Evolutionary conservation across 2,329 filamentous ascomycete species (phyloP), one percentile per base, ranked within the genome.

Genomic region (Calonectria henricotiae): DNA sequence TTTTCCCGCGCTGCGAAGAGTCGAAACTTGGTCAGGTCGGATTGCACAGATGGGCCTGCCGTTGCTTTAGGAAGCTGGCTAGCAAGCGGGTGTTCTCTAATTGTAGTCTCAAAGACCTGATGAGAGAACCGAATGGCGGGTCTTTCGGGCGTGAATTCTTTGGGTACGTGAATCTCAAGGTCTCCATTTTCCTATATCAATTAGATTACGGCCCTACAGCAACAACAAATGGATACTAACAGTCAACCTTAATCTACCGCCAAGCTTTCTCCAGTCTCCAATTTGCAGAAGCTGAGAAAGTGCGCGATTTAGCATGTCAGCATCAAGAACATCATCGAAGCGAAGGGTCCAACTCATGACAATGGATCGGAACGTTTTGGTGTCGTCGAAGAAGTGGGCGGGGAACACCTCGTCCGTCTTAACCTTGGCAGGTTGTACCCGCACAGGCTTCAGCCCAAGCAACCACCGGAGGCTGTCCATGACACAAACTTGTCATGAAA

Each of bases 201-300:
- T 17, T 35, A 70, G 35, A 39, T 35, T 2, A 13, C 1, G 2
- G 3, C 11, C 35, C 17, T 37, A 5, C 13, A 3, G 2, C 1
- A 1, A 47, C 15, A 20, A 20, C 17, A 11, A 46, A 5, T 7
- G 4, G 1, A 9, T 0, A 23, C 68, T 41, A 3, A 74, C 67
- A 12, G 44, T 70, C 3, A 65, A 23, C 5, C 73, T 43, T 7
- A 71, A 46, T 25, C 72, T 80, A 15, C 84, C 85, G 0, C 84
- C 84, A 0, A 87, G 70, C 67, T 84, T 85, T 20, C 79, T 79
- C 85, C 85, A 87, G 25, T 82, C 82, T 0, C 81, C 82, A 13
- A 78, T 81, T 11, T 82, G 35, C 12, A 75, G 39, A 61, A 73
- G 58, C 20, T 64, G 44, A 1, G 43, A 58, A 0, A 70, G 30